phyloP scores from a whole-genome alignment of 352 stramenopile genomes.

The Phytophthora sp. region DNA sequence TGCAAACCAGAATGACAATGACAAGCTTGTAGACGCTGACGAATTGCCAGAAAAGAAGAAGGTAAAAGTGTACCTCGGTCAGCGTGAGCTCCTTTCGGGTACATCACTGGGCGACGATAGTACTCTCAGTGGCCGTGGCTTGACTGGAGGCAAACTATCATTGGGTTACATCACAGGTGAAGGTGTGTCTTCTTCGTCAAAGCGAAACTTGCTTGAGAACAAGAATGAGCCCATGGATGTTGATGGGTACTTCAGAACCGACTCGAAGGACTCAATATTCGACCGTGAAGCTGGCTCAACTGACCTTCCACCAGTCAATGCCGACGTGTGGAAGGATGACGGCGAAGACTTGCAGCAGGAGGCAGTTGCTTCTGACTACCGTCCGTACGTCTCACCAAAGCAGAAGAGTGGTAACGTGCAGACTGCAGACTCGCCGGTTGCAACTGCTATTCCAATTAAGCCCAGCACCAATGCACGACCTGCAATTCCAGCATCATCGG shows the following conservation, averaged over 20 bases:
- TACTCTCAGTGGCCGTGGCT: conserved; percentile 13
- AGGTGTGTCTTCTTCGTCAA: conserved; percentile 41
- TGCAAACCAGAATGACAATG: conserved; percentile 40
- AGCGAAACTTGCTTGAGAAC: conserved; percentile 30
- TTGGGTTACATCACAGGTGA: conserved; percentile 42
- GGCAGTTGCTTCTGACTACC: conserved; percentile 43
- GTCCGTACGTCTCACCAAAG: conserved; percentile 62
- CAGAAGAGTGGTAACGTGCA: conserved; percentile 42
- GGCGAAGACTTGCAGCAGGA: conserved; percentile 40
- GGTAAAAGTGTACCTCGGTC: conserved; percentile 53
- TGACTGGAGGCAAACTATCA: conserved; percentile 11
- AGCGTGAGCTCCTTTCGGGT: conserved; percentile 45
- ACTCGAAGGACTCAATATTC: conserved; percentile 67
- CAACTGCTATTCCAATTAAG: conserved; percentile 32
- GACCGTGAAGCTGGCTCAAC: conserved; percentile 39
- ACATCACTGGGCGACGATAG: conserved; percentile 45
- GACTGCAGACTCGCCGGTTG: conserved; percentile 28
- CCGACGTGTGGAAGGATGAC: conserved; percentile 45
- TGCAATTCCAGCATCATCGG: conserved; percentile 11
- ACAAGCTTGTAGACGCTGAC: conserved; percentile 52
- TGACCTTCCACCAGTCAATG: conserved; percentile 35
- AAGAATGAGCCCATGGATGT: conserved; percentile 39
- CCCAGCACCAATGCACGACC: conserved; percentile 1
- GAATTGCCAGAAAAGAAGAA: conserved; percentile 86
- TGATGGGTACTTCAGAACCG: conserved; percentile 47